Percentiles rank a stretch among this genome's conserved stretches.
Conservation (phyloP, 2,329 filamentous ascomycete genomes). For the Claviceps paspali region DNA sequence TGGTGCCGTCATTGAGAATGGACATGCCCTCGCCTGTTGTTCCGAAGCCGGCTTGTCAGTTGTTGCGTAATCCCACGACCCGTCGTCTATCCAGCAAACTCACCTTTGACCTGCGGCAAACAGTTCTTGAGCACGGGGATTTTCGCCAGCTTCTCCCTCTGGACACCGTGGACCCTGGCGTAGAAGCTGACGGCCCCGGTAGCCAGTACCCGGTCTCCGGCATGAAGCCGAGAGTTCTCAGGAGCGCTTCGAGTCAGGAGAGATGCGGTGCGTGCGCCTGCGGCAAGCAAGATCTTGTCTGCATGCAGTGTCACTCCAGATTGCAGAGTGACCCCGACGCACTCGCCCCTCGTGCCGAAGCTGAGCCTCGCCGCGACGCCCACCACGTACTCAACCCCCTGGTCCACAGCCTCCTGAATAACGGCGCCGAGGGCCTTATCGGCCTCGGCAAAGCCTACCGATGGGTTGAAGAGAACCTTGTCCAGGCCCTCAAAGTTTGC, state of each 20-base stretch:
- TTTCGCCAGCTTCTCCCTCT: conserved; percentile 30
- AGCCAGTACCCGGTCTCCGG: conserved; percentile 37
- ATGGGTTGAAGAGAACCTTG: conserved; percentile 40
- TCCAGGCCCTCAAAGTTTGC: conserved; percentile 40
- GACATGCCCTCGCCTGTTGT: conserved; percentile 26
- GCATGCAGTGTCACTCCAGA: conserved; percentile 32
- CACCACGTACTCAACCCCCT: conserved; percentile 40
- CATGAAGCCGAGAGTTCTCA: conserved; percentile 30
- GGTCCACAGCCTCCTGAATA: conserved; percentile 32
- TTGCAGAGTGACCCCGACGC: conserved; percentile 32
- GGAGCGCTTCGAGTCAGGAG: conserved; percentile 36
- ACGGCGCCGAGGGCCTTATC: conserved; percentile 40
- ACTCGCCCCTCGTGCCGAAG: conserved; percentile 30
- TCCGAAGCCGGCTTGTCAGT: conserved; percentile 5
- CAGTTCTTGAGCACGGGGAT: conserved; percentile 39
- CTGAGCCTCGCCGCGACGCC: conserved; percentile 31
- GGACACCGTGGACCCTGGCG: conserved; percentile 23
- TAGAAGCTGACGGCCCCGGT: conserved; percentile 35
- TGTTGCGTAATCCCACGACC: too few relatives aligned
- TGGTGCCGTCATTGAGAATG: conserved; percentile 29
- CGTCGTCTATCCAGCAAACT: too few relatives aligned
- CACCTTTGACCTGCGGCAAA: conserved; percentile 25
- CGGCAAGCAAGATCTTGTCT: conserved; percentile 36
- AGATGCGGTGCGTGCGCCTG: conserved; percentile 40
- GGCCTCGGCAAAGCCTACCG: conserved; percentile 43